Base-by-base conservation (phyloP, 441 rosid species). In the Theobroma grandiflorum region DNA sequence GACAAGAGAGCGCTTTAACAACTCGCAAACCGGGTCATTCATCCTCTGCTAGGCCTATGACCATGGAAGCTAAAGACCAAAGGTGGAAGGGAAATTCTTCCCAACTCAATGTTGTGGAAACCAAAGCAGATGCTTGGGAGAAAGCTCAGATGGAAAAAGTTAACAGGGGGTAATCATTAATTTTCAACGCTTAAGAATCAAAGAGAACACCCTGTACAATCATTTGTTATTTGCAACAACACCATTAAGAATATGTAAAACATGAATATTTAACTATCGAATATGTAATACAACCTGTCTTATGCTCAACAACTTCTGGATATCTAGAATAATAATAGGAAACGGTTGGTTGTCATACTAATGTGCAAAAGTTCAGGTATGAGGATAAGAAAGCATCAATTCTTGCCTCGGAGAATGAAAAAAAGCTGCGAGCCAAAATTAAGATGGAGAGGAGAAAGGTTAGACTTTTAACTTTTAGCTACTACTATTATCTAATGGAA, bases 111-210 rank as follows among this genome's bases (percentile, higher is more conserved):
- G 79, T 38, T 65, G 73, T 16, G 59, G 87, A 81, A 82, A 80
- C 83, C 43, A 89, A 86, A 86, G 88, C 84, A 66, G 92, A 89
- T 81, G 83, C 94, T 37, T 93, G 99, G 98, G 94, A 94, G 87
- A 88, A 67, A 78, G 81, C 86, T 74, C 87, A 86, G 71, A 82
- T 89, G 35, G 81, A 86, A 73, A 91, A 84, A 86, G 88, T 87
- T 11, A 87, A 79, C 76, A 82, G 82, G 85, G 62, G 93, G 98
- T 90, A 35, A 50, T 10, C 31, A 40, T 81, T 67, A 43, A 11
- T 31, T 52, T 4, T 33, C 18, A 47, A 15, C 3, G 3, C 26
- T 33, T 52, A 6, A 50, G 22, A 50, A 49, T 70, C 58, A 47
- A 8, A 50, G 75, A 71, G 2, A 50, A 71, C 43, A 33, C 75